phyloP scores from a whole-genome alignment of 352 stramenopile species.

The Globisporangium emineosum region DNA sequence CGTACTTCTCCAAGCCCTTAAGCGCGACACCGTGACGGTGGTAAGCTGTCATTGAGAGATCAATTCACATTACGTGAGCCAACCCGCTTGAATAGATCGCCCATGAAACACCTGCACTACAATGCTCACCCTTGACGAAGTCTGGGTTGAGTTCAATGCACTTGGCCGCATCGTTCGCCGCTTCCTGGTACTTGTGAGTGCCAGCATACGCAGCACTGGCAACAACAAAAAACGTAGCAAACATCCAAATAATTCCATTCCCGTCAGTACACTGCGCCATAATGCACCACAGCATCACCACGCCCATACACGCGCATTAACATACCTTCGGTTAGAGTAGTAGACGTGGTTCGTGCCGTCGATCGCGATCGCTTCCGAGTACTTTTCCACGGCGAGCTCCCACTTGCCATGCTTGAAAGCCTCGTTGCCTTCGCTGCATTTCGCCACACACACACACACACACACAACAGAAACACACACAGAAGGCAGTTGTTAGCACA shows the following conservation, averaged over 20 bases:
- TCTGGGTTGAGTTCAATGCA: conserved; percentile 91
- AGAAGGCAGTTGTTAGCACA: background rate
- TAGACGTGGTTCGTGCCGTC: conserved; percentile 91
- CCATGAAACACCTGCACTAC: conserved; percentile 1
- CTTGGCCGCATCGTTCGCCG: conserved; percentile 79
- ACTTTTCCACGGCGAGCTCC: conserved; percentile 87
- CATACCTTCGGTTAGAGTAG: conserved; percentile 89
- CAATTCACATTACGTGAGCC: conserved; percentile 5
- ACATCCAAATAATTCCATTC: background rate
- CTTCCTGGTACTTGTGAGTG: conserved; percentile 73
- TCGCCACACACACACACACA: background rate
- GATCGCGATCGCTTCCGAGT: conserved; percentile 90
- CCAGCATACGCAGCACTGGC: conserved; percentile 67
- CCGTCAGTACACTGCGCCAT: background rate
- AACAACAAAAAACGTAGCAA: background rate
- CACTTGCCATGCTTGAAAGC: conserved; percentile 93
- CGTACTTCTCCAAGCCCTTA: conserved; percentile 84
- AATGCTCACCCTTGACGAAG: conserved; percentile 88
- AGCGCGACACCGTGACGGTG: conserved; percentile 92
- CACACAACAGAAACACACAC: background rate
- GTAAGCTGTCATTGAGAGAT: conserved; percentile 49
- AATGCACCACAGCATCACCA: background rate
- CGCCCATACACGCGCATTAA: conserved; percentile 15
- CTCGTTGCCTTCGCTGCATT: conserved; percentile 89
- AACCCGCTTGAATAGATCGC: conserved; percentile 13